A percentile compares a stretch with the other conserved stretches of the same genome.
These are phyloP conservation scores for Candida ipomoeae DNA, from an alignment of 805 yeast species.

Conservation along the genomic window DNA sequence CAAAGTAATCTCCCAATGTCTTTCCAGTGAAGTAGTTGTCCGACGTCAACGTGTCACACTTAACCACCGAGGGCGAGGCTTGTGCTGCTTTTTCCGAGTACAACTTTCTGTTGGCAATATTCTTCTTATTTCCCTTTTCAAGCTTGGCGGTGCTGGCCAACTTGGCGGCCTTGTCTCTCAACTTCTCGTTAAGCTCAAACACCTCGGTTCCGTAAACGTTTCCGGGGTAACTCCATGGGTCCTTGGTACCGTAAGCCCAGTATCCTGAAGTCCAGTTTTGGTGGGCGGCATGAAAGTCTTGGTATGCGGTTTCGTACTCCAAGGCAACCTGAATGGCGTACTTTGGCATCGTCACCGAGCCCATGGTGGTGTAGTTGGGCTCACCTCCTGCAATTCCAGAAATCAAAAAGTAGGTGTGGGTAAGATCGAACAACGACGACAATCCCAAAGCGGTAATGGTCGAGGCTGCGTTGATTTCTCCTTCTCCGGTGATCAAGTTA, in stretches of 20 bases:
- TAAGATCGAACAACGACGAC: conserved; percentile 52
- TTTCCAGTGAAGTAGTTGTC: conserved; percentile 60
- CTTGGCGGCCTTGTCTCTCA: conserved; percentile 54
- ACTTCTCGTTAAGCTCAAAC: conserved; percentile 54
- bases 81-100: conserved; percentile 51
- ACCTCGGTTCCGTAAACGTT: conserved; percentile 62
- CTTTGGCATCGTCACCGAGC: conserved; percentile 56
- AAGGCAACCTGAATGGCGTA: conserved; percentile 60
- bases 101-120: conserved; percentile 42
- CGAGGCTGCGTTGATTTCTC: conserved; percentile 63
- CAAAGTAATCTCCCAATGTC: conserved; percentile 46
- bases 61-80: conserved; percentile 42
- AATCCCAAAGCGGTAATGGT: conserved; percentile 52
- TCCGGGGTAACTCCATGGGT: conserved; percentile 48
- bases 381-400: conserved; percentile 68
- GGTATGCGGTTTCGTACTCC: conserved; percentile 54
- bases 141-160: conserved; percentile 46
- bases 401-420: conserved; percentile 56
- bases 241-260: conserved; percentile 50
- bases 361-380: conserved; percentile 52
- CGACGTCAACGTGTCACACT: conserved; percentile 58
- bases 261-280: conserved; percentile 59
- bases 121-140: conserved; percentile 43
- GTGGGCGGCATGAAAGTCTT: conserved; percentile 24
- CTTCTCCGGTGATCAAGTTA: conserved; percentile 66